phyloP scores from a whole-genome alignment of 768 basidiomycete species.

The Boletus fagicola region DNA sequence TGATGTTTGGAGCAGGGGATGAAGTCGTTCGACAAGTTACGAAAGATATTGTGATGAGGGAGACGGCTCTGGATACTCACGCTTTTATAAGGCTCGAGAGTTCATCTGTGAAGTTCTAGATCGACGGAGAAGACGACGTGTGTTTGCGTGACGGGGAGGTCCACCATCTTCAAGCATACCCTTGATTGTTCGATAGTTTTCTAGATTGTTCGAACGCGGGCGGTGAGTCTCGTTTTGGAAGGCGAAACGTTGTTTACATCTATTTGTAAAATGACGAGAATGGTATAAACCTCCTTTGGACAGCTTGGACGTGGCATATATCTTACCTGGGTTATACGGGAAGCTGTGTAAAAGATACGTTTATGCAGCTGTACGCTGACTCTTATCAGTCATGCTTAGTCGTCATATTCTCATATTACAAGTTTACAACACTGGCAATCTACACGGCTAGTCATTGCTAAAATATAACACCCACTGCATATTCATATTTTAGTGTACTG shows the following conservation, averaged over 20 bases:
- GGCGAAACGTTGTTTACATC: neutral
- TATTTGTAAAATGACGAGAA: slow-evolving; percentile 1
- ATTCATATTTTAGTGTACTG: no score
- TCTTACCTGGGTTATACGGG: no score
- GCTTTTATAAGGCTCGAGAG: slow-evolving; percentile 3
- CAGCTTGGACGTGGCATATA: no score
- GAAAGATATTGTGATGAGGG: neutral
- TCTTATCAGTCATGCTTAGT: no score
- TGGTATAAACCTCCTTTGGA: neutral
- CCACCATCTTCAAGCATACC: neutral
- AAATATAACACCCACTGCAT: no score
- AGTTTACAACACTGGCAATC: no score
- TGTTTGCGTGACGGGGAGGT: neutral
- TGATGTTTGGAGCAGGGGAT: neutral
- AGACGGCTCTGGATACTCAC: no score
- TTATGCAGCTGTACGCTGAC: no score
- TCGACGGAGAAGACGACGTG: neutral
- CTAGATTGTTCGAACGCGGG: slow-evolving; percentile 1
- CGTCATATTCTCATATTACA: no score
- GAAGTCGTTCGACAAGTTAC: neutral
- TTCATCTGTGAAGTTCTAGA: slow-evolving; percentile 4
- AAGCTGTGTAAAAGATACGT: no score
- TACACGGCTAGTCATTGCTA: no score
- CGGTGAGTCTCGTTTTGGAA: slow-evolving; percentile 10
- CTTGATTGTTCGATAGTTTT: slow-evolving; percentile 3